Evolutionary conservation across 345 rosid genomes (phyloP), one percentile per base, ranked within the genome.

Genomic region (Rhodomyrtus tomentosa): DNA sequence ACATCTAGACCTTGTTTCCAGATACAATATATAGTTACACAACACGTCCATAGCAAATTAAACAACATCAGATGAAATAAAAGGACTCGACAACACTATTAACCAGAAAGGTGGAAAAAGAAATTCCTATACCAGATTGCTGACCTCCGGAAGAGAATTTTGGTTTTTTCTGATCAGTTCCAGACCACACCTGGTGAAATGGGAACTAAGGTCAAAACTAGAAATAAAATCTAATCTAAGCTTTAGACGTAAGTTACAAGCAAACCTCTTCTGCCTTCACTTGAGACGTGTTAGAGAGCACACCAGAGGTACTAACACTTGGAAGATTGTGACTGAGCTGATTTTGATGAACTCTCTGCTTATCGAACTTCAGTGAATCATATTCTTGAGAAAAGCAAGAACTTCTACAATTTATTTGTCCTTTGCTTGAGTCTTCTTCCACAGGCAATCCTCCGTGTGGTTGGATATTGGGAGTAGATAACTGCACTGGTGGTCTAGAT

Each of bases 191-290:
- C 87, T 85, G 72, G 62, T 11, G 50, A 50, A 53, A 49, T 45
- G 50, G 79, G 55, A 32, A 52, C 81, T 40, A 53, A 85, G 54
- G 55, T 59, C 84, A 24, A 18, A 36, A 82, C 48, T 52, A 68
- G 32, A 29, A 82, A 52, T 7, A 49, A 38, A n/a, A 16, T 68
- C 36, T 8, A 82, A 42, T 55, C 52, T 12, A 21, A 84, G 56
- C 59, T 76, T 27, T 48, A 32, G 40, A 79, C 72, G 89, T 21
- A 83, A 81, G 84, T 81, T 81, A 50, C 51, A 83, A 87, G 80
- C 84, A 62, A 88, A 97, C 98, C 96, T 94, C 98, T 92, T 92
- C 98, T 55, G 85, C 88, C 89, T 92, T 96, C 88, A 86, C 86
- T 83, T 92, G 93, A 79, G 93, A 86, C 55, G 89, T 86, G 84